These are phyloP conservation scores for Mortierella sp. DNA, from an alignment of 371 early-diverging fungal genomes.

Conservation along the genomic window DNA sequence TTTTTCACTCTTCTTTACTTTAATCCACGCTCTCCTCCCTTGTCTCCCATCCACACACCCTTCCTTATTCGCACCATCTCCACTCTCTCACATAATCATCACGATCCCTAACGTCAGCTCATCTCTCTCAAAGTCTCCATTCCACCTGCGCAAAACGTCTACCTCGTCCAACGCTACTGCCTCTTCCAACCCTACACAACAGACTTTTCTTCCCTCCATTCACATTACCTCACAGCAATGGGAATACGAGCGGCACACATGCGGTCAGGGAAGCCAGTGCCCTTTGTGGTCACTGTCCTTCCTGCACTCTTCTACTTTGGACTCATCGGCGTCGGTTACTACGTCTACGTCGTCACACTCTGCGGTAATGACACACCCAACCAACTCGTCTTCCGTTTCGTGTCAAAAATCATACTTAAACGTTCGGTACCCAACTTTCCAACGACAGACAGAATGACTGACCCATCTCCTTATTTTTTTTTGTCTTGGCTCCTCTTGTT, in stretches of 20 bases:
- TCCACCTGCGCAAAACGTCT: not conserved
- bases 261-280: constrained; percentile 48
- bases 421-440: not conserved
- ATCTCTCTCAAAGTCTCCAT: not conserved
- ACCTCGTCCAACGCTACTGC: not conserved
- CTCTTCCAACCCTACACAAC: not conserved
- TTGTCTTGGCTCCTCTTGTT: not conserved
- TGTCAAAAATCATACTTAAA: not conserved
- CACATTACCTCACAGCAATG: not conserved
- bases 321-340: constrained; percentile 59
- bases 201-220: not conserved
- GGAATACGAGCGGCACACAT: constrained; percentile 42
- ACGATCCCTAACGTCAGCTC: not conserved
- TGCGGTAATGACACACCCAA: constrained; percentile 58
- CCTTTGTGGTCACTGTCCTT: constrained; percentile 32
- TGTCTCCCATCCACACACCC: not conserved
- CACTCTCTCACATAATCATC: not conserved
- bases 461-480: not conserved
- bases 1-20: not conserved
- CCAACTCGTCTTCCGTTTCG: not conserved
- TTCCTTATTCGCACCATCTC: not conserved
- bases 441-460: not conserved
- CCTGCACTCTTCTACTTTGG: constrained; percentile 41
- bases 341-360: constrained; percentile 66
- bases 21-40: not conserved